A percentile compares a stretch with the other conserved stretches of the same genome.
phyloP scores from a whole-genome alignment of 768 basidiomycete species.

The Tylopilus intermedius region DNA sequence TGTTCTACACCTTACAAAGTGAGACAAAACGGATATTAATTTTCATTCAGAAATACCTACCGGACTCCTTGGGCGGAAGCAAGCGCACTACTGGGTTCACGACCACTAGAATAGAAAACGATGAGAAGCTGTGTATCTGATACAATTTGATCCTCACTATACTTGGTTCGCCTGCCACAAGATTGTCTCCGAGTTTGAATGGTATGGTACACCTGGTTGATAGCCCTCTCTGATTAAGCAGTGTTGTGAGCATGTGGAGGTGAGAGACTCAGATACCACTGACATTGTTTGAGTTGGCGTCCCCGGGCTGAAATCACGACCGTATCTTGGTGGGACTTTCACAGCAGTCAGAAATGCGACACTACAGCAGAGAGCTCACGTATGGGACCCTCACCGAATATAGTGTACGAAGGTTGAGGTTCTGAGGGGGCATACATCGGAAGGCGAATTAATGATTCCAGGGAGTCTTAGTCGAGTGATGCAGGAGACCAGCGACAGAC shows the following conservation, averaged over 20 bases:
- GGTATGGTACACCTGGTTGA: not conserved
- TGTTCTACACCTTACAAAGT: too few species aligned
- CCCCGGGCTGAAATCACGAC: too few species aligned
- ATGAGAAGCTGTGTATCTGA: not conserved
- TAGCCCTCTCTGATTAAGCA: not conserved
- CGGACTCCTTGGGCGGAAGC: too few species aligned
- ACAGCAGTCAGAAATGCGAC: not conserved
- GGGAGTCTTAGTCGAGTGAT: too few species aligned
- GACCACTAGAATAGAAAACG: not conserved
- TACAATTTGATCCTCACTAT: not conserved
- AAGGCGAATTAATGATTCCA: too few species aligned
- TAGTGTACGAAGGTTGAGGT: too few species aligned
- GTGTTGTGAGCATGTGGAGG: not conserved
- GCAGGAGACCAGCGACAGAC: too few species aligned
- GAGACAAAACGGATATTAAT: too few species aligned
- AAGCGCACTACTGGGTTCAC: not conserved
- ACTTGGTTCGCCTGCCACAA: not conserved
- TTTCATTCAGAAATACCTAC: too few species aligned
- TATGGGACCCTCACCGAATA: too few species aligned
- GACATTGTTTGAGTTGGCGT: not conserved
- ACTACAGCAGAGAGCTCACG: not conserved
- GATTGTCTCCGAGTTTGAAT: not conserved
- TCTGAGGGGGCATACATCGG: too few species aligned
- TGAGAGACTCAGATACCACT: not conserved
- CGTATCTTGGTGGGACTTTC: not conserved